Base-by-base conservation (phyloP, 306 rosid species). In the Canavalia gladiata region DNA sequence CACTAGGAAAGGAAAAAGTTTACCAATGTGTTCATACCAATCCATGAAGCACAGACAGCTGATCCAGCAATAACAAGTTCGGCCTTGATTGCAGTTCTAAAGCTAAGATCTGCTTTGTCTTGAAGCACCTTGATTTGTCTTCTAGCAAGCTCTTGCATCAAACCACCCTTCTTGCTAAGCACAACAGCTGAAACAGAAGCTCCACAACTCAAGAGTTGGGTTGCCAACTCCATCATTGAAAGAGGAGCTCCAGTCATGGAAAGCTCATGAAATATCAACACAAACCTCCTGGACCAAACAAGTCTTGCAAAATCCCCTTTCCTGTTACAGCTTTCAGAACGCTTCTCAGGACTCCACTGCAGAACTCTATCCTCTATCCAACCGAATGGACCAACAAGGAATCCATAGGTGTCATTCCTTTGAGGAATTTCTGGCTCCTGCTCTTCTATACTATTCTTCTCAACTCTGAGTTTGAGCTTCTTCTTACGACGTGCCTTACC, bases 181-280 rank as follows among this genome's bases (percentile, higher is more conserved):
- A 87, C 92, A 78, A 95, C 92, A 63, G 92, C 97, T 49, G 92
- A 89, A 89, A 95, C 97, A 11, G 87, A 83, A 68, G 94, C 97
- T 34, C 91, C 97, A 60, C 98, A 95, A 62, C 94, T 95, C 88
- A 92, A 75, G 72, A 95, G 93, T 83, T 95, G 95, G n/a, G 94
- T 91, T 46, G 90, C 98, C 82, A 95, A 85, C 82, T 95, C 97
- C 97, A 95, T 86, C 97, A 92, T 95, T 43, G 98, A 91, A 79
- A 91, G 90, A 8, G 98, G 98, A 66, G 98, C 95, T 47, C 98
- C 98, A 11, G 95, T 95, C 97, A 94, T 90, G n/a, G 98, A 94
- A 66, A 92, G 92, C 64, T 94, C 97, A 74, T 95, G 98, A 83
- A 95, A 95, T 71, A 95, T 83, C 80, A 95, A 77, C 60, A 92